Evolutionary conservation across 1,284 basidiomycete species (phyloP), one percentile per base, ranked within the genome.

Genomic region (Apiotrichum sp.): DNA sequence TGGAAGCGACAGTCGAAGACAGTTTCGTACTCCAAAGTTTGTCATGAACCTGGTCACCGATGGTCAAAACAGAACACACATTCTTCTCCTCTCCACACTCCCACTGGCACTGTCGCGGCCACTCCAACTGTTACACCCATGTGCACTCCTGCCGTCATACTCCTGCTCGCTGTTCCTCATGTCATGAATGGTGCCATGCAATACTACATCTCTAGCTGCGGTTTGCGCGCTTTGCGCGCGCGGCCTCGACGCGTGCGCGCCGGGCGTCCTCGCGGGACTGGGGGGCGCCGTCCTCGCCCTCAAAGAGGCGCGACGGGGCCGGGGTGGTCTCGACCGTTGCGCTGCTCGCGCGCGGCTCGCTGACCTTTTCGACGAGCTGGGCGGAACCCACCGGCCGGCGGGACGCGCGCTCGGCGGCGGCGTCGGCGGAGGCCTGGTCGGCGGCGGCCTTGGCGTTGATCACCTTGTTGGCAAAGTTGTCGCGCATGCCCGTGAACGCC

Each of bases 171-270:
- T 8, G 7, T 6, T 33, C 45, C 5, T n/a, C 29, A 13, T 35
- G 45, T 34, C 14, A 47, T 48, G 47, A 48, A 48, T 48, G 47
- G 48, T 41, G 36, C 31, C 48, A 41, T 49, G 36, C 34, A 14
- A 41, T 41, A 48, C 47, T 48, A 29, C 47, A 34, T n/a, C 46
- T 47, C 14, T 41, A 41, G 35, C 29, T 8, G 22, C 7, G 34
- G 38, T 6, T 13, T n/a, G 29, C 10, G 13, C 59, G 59, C 55
- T 53, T 57, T 34, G 35, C 42, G n/a, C 56, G 46, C n/a, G 55
- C 59, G 13, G 50, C 56, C 53, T 45, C 43, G 35, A 61, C 43
- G 4, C 59, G 53, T 7, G 29, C 45, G n/a, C 50, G 39, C 50
- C 55, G 55, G 10, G 8, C 35, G 47, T 50, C 54, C 11, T 47